Evolutionary conservation across 2,329 filamentous ascomycete genomes (phyloP), one percentile per base, ranked within the genome.

Genomic region (Sporothrix curviconia): DNA sequence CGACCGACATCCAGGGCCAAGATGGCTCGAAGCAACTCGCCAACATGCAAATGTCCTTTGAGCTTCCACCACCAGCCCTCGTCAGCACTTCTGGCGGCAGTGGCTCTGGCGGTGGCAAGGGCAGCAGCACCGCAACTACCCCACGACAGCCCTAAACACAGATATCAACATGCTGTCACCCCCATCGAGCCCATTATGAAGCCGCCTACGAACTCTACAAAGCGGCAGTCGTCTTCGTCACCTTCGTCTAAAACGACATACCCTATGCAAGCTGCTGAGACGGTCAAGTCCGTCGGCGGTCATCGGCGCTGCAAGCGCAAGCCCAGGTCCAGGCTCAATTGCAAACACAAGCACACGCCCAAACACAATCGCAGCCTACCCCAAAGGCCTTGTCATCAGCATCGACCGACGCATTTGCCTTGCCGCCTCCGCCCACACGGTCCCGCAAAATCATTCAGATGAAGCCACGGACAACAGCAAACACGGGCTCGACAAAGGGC

Each of bases 401-500:
- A 77, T 80, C 62, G 81, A 81, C 64, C 73, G 81, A 84, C 64
- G 76, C 80, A 49, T 95, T 96, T 70, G 81, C 88, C 9, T 81
- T 99, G 15, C 94, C 94, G 19, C 94, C 94, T 9, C 94, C 92
- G 15, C 94, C 94, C 0, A 96, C 92, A 3, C 81, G 92, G 61
- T 89, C 90, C 42, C 86, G 92, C 66, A 97, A 95, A 75, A 97
- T 99, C 69, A 97, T 97, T 59, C 92, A 97, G 74, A 96, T 97
- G 92, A 96, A 95, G 72, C 92, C 82, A 17, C 73, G 76, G 25
- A 61, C 61, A 55, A n/a, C 51, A 49, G 62, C 22, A 68, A 67
- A 59, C 63, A 65, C 39, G 61, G 63, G 17, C 22, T 7, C 47
- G 4, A 34, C 24, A n/a, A 55, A 47, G 28, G 40, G n/a, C 11